Conservation (phyloP, 2,329 filamentous ascomycete species). For the Leptographium radiaticola region DNA sequence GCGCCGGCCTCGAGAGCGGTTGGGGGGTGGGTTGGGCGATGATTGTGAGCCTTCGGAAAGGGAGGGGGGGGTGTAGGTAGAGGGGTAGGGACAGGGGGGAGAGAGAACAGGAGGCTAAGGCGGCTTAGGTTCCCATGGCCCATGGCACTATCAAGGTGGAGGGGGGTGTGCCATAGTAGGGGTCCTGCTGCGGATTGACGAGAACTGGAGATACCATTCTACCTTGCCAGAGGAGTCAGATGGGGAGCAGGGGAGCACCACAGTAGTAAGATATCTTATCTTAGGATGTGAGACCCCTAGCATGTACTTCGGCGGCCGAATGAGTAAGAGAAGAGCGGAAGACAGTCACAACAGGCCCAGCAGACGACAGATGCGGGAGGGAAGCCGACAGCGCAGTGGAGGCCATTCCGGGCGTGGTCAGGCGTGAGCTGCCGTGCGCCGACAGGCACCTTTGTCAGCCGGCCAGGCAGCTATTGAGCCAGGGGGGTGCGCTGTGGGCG, state of each 20-base stretch:
- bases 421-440: neutral
- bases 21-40: neutral
- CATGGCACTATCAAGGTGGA: slow-evolving; percentile 5
- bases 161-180: neutral
- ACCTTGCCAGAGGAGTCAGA: neutral
- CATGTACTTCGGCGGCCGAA: no score
- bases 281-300: no score
- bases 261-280: no score
- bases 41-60: neutral
- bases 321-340: no score
- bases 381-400: no score
- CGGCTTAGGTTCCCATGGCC: slow-evolving; percentile 6
- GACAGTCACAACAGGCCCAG: neutral
- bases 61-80: neutral
- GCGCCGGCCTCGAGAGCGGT: neutral
- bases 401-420: no score
- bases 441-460: neutral
- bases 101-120: slow-evolving; percentile 6
- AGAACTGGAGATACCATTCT: no score
- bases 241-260: neutral
- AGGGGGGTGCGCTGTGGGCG: neutral
- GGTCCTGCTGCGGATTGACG: neutral
- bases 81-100: neutral
- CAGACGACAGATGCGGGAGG: no score
- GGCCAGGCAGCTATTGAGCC: neutral